Evolutionary conservation across 176 grass and related monocot genomes (phyloP), one percentile per base, ranked within the genome.

Genomic region (Carex scoparia): DNA sequence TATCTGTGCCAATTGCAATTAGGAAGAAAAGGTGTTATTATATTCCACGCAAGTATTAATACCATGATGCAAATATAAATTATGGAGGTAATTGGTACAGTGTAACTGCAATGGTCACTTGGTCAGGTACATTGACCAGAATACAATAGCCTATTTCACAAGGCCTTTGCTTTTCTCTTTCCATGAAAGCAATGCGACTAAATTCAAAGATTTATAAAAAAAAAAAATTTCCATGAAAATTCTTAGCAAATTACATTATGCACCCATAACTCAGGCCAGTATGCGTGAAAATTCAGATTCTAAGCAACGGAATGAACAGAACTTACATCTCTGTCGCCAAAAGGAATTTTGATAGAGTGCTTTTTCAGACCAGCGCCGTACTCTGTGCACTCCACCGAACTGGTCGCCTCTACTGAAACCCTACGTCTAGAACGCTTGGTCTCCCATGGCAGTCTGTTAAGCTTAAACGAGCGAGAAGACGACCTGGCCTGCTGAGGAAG

Each of bases 311-410:
- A 61, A 64, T 38, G 18, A 23, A 16, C 15, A 74, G 32, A 61
- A 46, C 92, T 92, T 85, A 95, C 95, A 78, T 92, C 78, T 79
- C 96, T 91, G 81, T 94, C 87, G 63, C 96, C 96, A 44, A 95
- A 87, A 42, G 96, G 96, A 73, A 98, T 95, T 71, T 87, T 90
- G 2, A 95, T 55, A 60, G 91, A 95, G 85, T 89, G 87, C 90
- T 94, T 95, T 83, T 83, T 32, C 16, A 88, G 88, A 0, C 73
- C 86, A 4, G 86, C 84, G 65, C 75, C 82, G 56, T 86, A 89
- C 37, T 76, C 87, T 12, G 73, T 59, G 37, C 54, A 62, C n/a
- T 46, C 69, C 19, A 16, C 60, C 49, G 60, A 66, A 73, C 3
- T 64, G 32, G 31, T 38, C 59, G 82, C 51, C 73, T 72, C 65